phyloP scores from a whole-genome alignment of 805 yeast species.

The Schwanniomyces pseudopolymorphus region DNA sequence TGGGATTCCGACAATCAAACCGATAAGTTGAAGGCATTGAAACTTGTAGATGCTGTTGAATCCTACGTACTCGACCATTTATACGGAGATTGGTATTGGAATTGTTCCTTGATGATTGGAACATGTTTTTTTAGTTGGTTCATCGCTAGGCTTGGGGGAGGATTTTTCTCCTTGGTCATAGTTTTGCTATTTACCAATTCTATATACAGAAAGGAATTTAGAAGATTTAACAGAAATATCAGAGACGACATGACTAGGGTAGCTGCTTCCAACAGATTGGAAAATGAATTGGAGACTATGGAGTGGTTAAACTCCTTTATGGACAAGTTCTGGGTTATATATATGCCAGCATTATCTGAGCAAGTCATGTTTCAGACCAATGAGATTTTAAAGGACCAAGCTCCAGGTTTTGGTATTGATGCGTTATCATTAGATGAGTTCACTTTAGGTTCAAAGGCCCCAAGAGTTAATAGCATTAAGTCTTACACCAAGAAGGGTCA shows the following conservation, averaged over 20 bases:
- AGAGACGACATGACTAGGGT: slow-evolving; percentile 75
- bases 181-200: slow-evolving; percentile 63
- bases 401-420: slow-evolving; percentile 83
- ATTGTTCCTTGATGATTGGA: slow-evolving; percentile 61
- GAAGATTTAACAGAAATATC: slow-evolving; percentile 71
- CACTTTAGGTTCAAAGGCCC: slow-evolving; percentile 79
- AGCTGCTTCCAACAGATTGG: slow-evolving; percentile 61
- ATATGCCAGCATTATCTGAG: slow-evolving; percentile 82
- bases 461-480: slow-evolving; percentile 67
- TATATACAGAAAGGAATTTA: slow-evolving; percentile 68
- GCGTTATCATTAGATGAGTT: slow-evolving; percentile 71
- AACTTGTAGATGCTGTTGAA: slow-evolving; percentile 41
- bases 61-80: slow-evolving; percentile 67
- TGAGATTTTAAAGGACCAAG: slow-evolving; percentile 63
- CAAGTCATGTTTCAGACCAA: slow-evolving; percentile 72
- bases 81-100: slow-evolving; percentile 72
- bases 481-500: slow-evolving; percentile 70
- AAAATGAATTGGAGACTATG: slow-evolving; percentile 67
- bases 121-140: slow-evolving; percentile 74
- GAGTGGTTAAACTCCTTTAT: slow-evolving; percentile 78
- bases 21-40: slow-evolving; percentile 26
- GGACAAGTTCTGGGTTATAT: slow-evolving; percentile 82
- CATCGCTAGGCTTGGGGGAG: slow-evolving; percentile 61
- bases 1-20: slow-evolving; percentile 25
- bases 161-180: slow-evolving; percentile 60